These are phyloP conservation scores for Meyerozyma guilliermondii DNA, from an alignment of 1,139 yeast species.

Conservation along the genomic window DNA sequence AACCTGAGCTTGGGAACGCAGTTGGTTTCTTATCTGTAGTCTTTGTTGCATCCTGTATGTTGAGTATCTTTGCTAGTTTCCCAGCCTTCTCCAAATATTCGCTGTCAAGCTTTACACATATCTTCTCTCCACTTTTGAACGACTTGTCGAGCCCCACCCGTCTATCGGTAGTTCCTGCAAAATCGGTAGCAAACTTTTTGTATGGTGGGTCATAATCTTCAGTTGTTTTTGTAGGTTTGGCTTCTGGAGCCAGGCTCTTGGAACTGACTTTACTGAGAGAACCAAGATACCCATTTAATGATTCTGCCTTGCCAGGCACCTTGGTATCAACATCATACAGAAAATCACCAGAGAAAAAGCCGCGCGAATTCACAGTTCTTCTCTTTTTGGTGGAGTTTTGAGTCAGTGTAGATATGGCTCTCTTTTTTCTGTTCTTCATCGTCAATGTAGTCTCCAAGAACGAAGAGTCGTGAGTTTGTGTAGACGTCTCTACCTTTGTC, in stretches of 20 bases:
- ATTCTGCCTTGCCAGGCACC: not conserved
- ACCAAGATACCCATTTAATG: slow-evolving; percentile 1
- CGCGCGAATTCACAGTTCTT: slow-evolving; percentile 16
- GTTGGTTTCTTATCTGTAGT: slow-evolving; percentile 6
- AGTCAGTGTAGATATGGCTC: not conserved
- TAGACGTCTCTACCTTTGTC: slow-evolving; percentile 33
- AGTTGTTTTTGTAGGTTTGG: not conserved
- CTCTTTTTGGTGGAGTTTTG: slow-evolving; percentile 7
- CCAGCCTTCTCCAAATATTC: slow-evolving; percentile 23
- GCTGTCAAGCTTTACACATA: slow-evolving; percentile 20
- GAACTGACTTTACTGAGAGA: not conserved
- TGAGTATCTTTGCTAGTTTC: slow-evolving; percentile 24
- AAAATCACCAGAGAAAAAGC: slow-evolving; percentile 33
- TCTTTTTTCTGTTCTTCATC: slow-evolving; percentile 13
- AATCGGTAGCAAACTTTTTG: not conserved
- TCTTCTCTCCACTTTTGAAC: slow-evolving; percentile 14
- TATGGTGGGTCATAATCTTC: not conserved
- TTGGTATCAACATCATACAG: slow-evolving; percentile 26
- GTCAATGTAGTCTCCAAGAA: slow-evolving; percentile 24
- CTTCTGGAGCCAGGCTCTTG: not conserved
- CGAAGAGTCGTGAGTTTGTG: slow-evolving; percentile 36
- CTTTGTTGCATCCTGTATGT: slow-evolving; percentile 20
- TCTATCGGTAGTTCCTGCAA: slow-evolving; percentile 9
- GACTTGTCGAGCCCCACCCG: slow-evolving; percentile 17
- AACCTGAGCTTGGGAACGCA: slow-evolving; percentile 34